A percentile compares a stretch with the other conserved stretches of the same genome.
These are phyloP conservation scores for Fomitopsis palustris DNA, from an alignment of 1,284 basidiomycete species.

Conservation along the genomic window DNA sequence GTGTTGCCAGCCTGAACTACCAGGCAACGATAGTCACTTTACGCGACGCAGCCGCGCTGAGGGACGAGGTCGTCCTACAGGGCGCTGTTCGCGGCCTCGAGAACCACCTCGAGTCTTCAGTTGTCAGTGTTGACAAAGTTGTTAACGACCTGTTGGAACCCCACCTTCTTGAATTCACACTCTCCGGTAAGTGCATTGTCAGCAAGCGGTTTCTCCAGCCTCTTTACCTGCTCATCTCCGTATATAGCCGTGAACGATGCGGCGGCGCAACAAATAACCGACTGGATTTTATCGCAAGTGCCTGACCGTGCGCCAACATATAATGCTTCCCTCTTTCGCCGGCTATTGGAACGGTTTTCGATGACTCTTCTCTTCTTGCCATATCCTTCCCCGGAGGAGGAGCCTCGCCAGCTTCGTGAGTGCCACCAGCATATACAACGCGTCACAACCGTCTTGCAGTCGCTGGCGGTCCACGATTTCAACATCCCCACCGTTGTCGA, in stretches of 20 bases:
- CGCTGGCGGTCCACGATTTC: conserved; percentile 1
- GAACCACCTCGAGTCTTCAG: conserved; percentile 13
- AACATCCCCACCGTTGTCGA: not conserved
- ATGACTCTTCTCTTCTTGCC: conserved; percentile 11
- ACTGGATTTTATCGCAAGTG: conserved; percentile 2
- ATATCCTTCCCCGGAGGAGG: conserved; percentile 3
- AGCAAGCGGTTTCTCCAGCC: not conserved
- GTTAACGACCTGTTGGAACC: conserved; percentile 2
- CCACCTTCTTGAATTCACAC: conserved; percentile 8
- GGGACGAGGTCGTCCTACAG: conserved; percentile 14
- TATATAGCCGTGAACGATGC: conserved; percentile 1
- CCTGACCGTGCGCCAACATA: conserved; percentile 3
- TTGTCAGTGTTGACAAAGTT: conserved; percentile 1
- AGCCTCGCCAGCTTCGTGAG: not conserved
- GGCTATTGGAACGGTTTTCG: conserved; percentile 31
- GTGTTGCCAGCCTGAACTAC: not conserved
- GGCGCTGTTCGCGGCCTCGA: conserved; percentile 15
- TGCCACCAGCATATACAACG: conserved; percentile 10
- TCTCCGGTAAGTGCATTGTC: conserved; percentile 10
- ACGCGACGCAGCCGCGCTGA: conserved; percentile 10
- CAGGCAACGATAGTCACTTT: too few species aligned
- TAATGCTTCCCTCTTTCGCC: conserved; percentile 15
- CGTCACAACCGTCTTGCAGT: conserved; percentile 8
- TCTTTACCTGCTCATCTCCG: not conserved
- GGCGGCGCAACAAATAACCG: not conserved